phyloP scores from a whole-genome alignment of 352 stramenopile genomes.

The Phytophthora sansomeana region DNA sequence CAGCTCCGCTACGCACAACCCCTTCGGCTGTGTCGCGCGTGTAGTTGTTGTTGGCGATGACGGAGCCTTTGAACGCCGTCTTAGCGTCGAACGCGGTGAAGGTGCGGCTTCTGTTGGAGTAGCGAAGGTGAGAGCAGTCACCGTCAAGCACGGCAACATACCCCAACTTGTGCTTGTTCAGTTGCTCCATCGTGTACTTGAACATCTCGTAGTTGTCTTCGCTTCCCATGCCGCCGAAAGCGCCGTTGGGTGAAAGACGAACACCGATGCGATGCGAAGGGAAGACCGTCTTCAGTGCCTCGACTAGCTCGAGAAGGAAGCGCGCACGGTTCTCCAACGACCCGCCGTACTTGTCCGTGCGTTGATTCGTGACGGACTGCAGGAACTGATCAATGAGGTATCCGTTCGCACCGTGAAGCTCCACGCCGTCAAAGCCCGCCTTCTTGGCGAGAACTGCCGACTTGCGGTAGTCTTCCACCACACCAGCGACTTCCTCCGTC shows the following conservation, averaged over 20 bases:
- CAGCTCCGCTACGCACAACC: constrained; percentile 39
- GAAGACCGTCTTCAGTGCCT: constrained; percentile 50
- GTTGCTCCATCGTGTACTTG: constrained; percentile 39
- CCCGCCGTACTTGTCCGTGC: constrained; percentile 66
- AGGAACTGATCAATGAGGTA: constrained; percentile 94
- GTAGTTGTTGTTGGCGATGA: constrained; percentile 49
- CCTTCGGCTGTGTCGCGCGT: constrained; percentile 39
- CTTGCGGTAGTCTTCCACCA: constrained; percentile 72
- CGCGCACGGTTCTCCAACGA: constrained; percentile 44
- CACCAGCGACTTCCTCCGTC: constrained; percentile 66
- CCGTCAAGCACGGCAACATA: constrained; percentile 46
- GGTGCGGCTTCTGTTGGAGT: constrained; percentile 31
- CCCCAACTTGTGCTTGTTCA: constrained; percentile 39
- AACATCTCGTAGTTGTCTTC: constrained; percentile 56
- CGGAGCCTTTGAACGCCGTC: constrained; percentile 40
- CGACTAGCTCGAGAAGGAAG: constrained; percentile 74
- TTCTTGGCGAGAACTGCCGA: constrained; percentile 51
- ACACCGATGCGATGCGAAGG: constrained; percentile 38
- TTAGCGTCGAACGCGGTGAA: constrained; percentile 42
- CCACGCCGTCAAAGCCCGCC: constrained; percentile 68
- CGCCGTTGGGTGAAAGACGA: constrained; percentile 40
- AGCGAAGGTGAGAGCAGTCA: constrained; percentile 9
- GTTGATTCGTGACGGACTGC: constrained; percentile 68
- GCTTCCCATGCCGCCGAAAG: constrained; percentile 37
- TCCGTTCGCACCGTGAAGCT: constrained; percentile 87